These are phyloP conservation scores for Daldinia eschscholtzii DNA, from an alignment of 2,329 filamentous ascomycete species.

Conservation along the genomic window DNA sequence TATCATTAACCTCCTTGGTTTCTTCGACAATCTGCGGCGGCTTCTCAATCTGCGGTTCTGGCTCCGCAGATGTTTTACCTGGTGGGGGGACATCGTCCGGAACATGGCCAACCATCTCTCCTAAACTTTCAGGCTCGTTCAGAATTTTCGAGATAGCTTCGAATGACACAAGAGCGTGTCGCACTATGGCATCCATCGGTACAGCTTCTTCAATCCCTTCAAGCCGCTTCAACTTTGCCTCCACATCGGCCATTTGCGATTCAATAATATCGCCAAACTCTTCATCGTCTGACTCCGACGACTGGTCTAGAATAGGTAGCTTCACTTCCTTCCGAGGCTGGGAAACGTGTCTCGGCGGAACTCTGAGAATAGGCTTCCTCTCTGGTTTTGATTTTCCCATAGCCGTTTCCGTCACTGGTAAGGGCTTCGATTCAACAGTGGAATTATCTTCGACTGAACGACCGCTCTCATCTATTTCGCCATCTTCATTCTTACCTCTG, in stretches of 20 bases:
- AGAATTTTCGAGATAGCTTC: slow-evolving; percentile 63
- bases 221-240: slow-evolving; percentile 63
- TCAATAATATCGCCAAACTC: slow-evolving; percentile 70
- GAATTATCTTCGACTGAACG: slow-evolving; percentile 9
- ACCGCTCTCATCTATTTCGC: slow-evolving; percentile 21
- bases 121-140: slow-evolving; percentile 59
- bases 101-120: slow-evolving; percentile 59
- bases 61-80: slow-evolving; percentile 38
- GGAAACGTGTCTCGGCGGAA: slow-evolving; percentile 54
- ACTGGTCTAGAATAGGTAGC: slow-evolving; percentile 55
- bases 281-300: slow-evolving; percentile 68
- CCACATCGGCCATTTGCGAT: slow-evolving; percentile 64
- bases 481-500: slow-evolving; percentile 32
- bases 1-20: slow-evolving; percentile 22
- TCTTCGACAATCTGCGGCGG: slow-evolving; percentile 28
- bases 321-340: slow-evolving; percentile 56
- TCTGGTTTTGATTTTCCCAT: slow-evolving; percentile 34
- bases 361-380: slow-evolving; percentile 36
- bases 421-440: slow-evolving; percentile 23
- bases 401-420: slow-evolving; percentile 19
- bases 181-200: slow-evolving; percentile 59
- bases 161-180: slow-evolving; percentile 63
- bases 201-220: slow-evolving; percentile 56
- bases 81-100: slow-evolving; percentile 53
- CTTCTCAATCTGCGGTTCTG: slow-evolving; percentile 44